Evolutionary conservation across 2,329 filamentous ascomycete genomes (phyloP).

Genomic region (Ophiocordyceps camponoti-floridani): DNA sequence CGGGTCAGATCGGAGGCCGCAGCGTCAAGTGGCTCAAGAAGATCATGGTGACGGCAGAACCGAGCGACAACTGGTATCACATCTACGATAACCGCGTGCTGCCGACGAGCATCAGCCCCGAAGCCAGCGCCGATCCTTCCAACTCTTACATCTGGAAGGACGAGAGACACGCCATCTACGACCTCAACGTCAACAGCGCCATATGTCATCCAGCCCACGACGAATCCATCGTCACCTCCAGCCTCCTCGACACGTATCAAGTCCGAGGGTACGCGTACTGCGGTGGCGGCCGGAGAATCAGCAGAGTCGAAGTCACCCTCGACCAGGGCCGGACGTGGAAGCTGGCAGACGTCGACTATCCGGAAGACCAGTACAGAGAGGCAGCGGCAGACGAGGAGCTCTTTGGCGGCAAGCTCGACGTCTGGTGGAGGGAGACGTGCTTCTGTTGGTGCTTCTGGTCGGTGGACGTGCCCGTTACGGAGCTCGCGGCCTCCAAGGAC

Average conservation of each 20-base stretch:
- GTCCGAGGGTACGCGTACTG: conserved; percentile 74
- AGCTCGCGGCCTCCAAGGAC: conserved; percentile 47
- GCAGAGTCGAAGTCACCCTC: conserved; percentile 64
- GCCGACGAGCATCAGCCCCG: conserved; percentile 71
- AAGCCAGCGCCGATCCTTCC: conserved; percentile 45
- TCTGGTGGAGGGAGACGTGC: conserved; percentile 62
- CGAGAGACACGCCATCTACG: conserved; percentile 83
- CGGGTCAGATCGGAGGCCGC: conserved; percentile 78
- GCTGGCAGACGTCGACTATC: conserved; percentile 61
- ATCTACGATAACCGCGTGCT: conserved; percentile 85
- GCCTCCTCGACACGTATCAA: conserved; percentile 38
- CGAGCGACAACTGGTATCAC: conserved; percentile 90
- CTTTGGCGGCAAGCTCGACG: conserved; percentile 61
- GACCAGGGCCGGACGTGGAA: conserved; percentile 70
- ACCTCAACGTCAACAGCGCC: conserved; percentile 74
- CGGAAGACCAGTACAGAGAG: conserved; percentile 65
- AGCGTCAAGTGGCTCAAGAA: conserved; percentile 87
- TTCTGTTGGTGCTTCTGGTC: conserved; percentile 95
- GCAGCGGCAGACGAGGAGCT: conserved; percentile 41
- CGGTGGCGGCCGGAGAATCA: conserved; percentile 70
- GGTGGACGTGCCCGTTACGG: conserved; percentile 43
- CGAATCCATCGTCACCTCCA: conserved; percentile 38
- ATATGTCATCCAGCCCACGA: conserved; percentile 66
- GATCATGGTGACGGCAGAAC: conserved; percentile 57
- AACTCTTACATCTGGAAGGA: conserved; percentile 69